Base-by-base conservation (phyloP, 176 grass and related monocot genomes). In the Musa troglodytarum region DNA sequence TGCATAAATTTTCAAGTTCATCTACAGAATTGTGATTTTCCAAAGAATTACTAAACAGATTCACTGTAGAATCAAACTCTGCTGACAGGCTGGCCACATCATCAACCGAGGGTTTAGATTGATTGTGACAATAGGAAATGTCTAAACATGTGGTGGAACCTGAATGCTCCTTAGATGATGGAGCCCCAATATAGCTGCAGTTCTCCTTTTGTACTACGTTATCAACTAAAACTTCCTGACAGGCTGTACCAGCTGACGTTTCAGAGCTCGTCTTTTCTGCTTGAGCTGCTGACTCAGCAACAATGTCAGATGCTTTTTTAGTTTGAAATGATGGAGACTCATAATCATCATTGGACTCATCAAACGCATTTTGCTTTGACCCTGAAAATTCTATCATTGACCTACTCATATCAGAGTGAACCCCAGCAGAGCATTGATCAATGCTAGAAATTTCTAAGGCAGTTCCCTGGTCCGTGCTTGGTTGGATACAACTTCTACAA, bases 271-370 rank as follows among this genome's bases (percentile, higher is more conserved):
- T 80, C 80, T 26, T 52, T 74, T 54, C 58, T 67, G 74, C 17
- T 81, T 72, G 54, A 7, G 23, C 16, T 34, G 26, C 28, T 59
- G 81, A 66, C 76, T 74, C 50, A 78, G 52, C 75, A 34, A 20
- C 19, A 74, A n/a, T 65, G 14, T 52, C 7, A 74, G 51, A 69
- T 17, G 29, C 55, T 26, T 88, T 21, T 58, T 68, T 53, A 50
- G 63, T 63, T 68, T 79, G 19, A 50, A 29, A 52, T 74, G 54
- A 83, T 29, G 79, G 53, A 75, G 74, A 53, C 13, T 72, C 64
- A 54, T 14, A 69, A 12, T 50, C 71, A 85, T 71, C 65, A 77
- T 58, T 52, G 76, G 56, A 73, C 77, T 82, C 54, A 81, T 24
- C 65, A 10, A 78, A 83, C 17, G 1, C 12, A 49, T 25, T 28